phyloP scores from a whole-genome alignment of 768 basidiomycete species.

The Austroboletus eburneus region DNA sequence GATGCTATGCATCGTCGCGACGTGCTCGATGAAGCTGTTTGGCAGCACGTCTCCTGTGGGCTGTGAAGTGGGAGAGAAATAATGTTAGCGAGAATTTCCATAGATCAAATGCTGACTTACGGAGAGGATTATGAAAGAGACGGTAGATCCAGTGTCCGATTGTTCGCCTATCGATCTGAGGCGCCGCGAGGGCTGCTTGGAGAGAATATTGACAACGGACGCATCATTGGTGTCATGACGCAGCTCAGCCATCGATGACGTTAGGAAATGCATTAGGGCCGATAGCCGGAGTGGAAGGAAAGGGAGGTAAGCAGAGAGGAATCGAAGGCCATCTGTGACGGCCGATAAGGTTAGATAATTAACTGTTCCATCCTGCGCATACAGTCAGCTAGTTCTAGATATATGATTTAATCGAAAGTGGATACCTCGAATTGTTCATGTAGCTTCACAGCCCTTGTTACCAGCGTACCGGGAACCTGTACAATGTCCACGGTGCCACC shows the following conservation, averaged over 20 bases:
- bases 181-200: slow-evolving; percentile 51
- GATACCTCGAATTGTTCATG: slow-evolving; percentile 79
- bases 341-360: slow-evolving; percentile 76
- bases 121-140: slow-evolving; percentile 59
- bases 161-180: slow-evolving; percentile 59
- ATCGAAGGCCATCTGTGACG: slow-evolving; percentile 73
- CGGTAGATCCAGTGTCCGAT: slow-evolving; percentile 58
- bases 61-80: slow-evolving; percentile 30
- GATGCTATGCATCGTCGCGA: slow-evolving; percentile 59
- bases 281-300: slow-evolving; percentile 75
- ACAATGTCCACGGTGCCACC: slow-evolving; percentile 82
- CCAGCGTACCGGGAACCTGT: slow-evolving; percentile 70
- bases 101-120: slow-evolving; percentile 37
- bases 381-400: slow-evolving; percentile 3
- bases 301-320: slow-evolving; percentile 74
- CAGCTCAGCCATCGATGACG: slow-evolving; percentile 48
- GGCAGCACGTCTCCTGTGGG: slow-evolving; percentile 64
- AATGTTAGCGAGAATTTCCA: background rate
- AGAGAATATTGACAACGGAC: slow-evolving; percentile 68
- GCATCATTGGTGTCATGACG: slow-evolving; percentile 57
- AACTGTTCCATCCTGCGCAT: slow-evolving; percentile 72
- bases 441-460: slow-evolving; percentile 53
- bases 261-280: slow-evolving; percentile 60
- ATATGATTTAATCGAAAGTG: background rate
- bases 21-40: slow-evolving; percentile 69